Evolutionary conservation across 306 rosid genomes (phyloP), one percentile per base, ranked within the genome.

Genomic region (Echinosophora koreensis): DNA sequence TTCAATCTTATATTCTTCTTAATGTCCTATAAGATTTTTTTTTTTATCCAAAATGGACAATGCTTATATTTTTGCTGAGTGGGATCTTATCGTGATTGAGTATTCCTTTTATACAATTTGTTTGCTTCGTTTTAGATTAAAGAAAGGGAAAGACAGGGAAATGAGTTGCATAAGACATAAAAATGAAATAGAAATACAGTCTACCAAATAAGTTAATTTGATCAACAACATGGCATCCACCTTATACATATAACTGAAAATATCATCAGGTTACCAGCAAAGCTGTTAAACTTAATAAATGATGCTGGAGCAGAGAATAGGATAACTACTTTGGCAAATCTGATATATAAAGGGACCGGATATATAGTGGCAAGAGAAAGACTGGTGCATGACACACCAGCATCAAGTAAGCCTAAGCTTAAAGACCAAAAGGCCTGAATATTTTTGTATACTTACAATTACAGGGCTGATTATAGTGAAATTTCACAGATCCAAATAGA

Each of bases 1-100:
- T 85, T 82, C 83, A 83, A 57, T 84, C 89, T 89, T 77, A 95
- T 80, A 84, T 82, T 86, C 84, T 88, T 93, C 85, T 92, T 91
- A 75, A 88, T 83, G 80, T 82, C 84, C 83, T 38, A 76, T 80
- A 42, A 84, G 88, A 82, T 83, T 84, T 50, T 73, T 82, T 73
- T 82, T 87, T 85, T 62, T 13, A 78, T 77, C 92, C 79, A 66
- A 86, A 90, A 66, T 79, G 46, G 18, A 30, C 86, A 60, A 57
- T 37, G 73, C 58, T 59, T 80, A 81, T 64, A 35, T 51, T 79
- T 78, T 67, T 51, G 54, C 57, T 77, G 87, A 57, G 64, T 54
- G 62, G 90, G 84, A 81, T 80, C 86, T 12, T 91, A 82, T 60
- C 64, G 90, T 77, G 88, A 80, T 70, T 70, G 87, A 68, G 65